A percentile compares a stretch with the other conserved stretches of the same genome.
Evolutionary conservation across 2,329 filamentous ascomycete species (phyloP).

Genomic region (Gaeumannomyces tritici): DNA sequence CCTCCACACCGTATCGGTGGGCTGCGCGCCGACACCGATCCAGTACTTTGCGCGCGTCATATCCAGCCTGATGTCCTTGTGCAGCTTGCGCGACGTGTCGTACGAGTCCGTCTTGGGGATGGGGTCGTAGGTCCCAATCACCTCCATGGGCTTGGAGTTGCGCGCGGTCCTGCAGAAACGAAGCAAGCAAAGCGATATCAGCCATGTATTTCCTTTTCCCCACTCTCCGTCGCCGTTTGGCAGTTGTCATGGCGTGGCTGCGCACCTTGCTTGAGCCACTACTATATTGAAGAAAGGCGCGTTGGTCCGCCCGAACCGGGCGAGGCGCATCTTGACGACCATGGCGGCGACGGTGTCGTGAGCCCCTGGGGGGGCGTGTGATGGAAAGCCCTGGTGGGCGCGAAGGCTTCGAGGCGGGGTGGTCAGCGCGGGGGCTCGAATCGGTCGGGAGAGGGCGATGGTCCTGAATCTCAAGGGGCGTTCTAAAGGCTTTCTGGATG

Average conservation of each 20-base stretch:
- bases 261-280: slow-evolving; percentile 81
- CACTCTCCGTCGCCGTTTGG: not conserved
- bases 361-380: not conserved
- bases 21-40: slow-evolving; percentile 94
- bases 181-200: not conserved
- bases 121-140: slow-evolving; percentile 72
- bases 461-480: too few species aligned
- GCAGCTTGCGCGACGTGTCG: slow-evolving; percentile 55
- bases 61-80: slow-evolving; percentile 90
- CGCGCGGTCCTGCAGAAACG: slow-evolving; percentile 62
- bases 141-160: slow-evolving; percentile 83
- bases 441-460: not conserved
- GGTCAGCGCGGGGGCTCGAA: not conserved
- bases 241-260: too few species aligned
- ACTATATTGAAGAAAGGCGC: slow-evolving; percentile 97
- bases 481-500: too few species aligned
- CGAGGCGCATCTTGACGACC: slow-evolving; percentile 89
- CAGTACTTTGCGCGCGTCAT: slow-evolving; percentile 78
- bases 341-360: slow-evolving; percentile 34
- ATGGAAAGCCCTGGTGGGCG: not conserved
- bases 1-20: slow-evolving; percentile 81
- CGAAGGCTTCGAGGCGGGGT: not conserved
- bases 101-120: slow-evolving; percentile 52
- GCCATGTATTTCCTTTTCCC: not conserved
- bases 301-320: slow-evolving; percentile 84